Percentiles rank a stretch among this genome's conserved stretches.
phyloP scores from a whole-genome alignment of 2,329 filamentous ascomycete genomes.

The Calycina marina region DNA sequence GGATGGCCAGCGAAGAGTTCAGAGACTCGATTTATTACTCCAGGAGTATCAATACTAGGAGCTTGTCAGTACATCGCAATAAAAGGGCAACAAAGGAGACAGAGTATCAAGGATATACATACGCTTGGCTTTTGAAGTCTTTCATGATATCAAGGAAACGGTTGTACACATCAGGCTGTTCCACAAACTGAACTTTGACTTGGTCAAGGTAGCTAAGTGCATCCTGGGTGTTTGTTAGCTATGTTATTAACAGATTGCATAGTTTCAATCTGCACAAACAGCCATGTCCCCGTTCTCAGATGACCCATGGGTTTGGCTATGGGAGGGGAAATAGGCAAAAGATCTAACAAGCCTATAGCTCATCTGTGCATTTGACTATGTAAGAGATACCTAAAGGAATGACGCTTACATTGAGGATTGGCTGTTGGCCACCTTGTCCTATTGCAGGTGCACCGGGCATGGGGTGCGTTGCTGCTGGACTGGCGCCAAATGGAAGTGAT shows the following conservation, averaged over 20 bases:
- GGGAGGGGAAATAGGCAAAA: no score
- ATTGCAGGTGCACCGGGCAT: constrained; percentile 33
- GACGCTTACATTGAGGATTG: constrained; percentile 64
- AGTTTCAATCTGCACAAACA: no score
- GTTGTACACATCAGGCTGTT: constrained; percentile 95
- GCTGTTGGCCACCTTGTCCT: constrained; percentile 61
- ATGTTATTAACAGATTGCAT: no score
- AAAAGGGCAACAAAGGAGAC: not conserved
- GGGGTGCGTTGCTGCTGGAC: constrained; percentile 23
- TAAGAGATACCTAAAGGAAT: no score
- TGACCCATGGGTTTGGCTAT: no score
- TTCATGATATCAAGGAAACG: constrained; percentile 98
- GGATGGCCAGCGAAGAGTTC: constrained; percentile 92
- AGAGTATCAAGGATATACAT: constrained; percentile 26
- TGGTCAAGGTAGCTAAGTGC: constrained; percentile 94
- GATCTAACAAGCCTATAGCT: no score
- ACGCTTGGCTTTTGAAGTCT: constrained; percentile 96
- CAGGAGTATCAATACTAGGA: constrained; percentile 78
- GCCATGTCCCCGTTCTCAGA: no score
- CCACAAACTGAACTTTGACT: constrained; percentile 94
- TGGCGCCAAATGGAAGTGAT: constrained; percentile 40
- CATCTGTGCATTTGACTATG: no score
- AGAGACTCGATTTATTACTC: constrained; percentile 92
- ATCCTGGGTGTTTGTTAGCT: constrained; percentile 31
- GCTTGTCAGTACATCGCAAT: not conserved